phyloP scores from a whole-genome alignment of 2,329 filamentous ascomycete genomes.

The Aspergillus tubingensis region DNA sequence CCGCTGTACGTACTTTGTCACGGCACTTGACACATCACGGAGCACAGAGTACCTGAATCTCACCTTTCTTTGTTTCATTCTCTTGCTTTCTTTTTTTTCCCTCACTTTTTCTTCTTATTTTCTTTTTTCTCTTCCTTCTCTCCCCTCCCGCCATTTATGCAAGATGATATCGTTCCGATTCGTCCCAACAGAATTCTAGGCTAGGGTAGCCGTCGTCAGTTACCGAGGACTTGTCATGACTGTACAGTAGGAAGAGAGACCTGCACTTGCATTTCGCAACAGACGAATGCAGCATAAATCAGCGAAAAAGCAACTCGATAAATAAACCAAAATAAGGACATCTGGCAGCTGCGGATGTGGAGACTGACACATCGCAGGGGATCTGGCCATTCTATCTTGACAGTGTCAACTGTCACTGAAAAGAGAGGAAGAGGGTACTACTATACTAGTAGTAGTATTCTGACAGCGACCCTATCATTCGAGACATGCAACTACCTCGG shows the following conservation, averaged over 20 bases:
- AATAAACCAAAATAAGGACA: neutral
- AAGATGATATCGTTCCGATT: neutral
- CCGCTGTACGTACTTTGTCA: neutral
- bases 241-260: neutral
- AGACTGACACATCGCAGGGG: neutral
- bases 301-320: neutral
- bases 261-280: neutral
- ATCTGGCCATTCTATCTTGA: neutral
- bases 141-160: neutral
- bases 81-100: neutral
- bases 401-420: conserved; percentile 4
- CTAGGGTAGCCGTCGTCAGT: neutral
- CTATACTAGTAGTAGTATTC: neutral
- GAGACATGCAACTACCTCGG: neutral
- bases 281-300: neutral
- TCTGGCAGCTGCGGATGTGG: neutral
- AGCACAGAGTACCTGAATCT: conserved; percentile 2
- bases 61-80: neutral
- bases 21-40: neutral
- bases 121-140: too few relatives aligned
- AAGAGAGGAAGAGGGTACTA: neutral
- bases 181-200: neutral
- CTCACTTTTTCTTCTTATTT: too few relatives aligned
- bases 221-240: neutral
- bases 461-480: neutral